Conservation (phyloP, 169 alveolate genomes). For the Toxoplasma gondii region DNA sequence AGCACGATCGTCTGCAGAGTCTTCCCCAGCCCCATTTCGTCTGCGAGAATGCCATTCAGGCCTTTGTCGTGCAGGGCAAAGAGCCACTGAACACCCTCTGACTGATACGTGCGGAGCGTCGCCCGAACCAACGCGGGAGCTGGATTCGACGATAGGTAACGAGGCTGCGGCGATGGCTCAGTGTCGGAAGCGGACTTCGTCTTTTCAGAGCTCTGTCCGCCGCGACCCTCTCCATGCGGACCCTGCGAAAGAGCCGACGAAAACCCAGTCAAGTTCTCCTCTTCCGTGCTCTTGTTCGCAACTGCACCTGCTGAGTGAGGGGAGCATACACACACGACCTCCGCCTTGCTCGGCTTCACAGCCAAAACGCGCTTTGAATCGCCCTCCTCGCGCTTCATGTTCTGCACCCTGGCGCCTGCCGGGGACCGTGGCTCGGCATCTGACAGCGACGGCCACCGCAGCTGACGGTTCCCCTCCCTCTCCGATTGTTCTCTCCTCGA, state of each 20-base stretch:
- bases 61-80: slow-evolving; percentile 94
- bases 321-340: neutral
- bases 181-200: neutral
- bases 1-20: slow-evolving; percentile 98
- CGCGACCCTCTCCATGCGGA: neutral
- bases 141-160: neutral
- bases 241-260: neutral
- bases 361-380: neutral
- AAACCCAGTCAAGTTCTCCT: neutral
- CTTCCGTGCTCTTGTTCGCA: neutral
- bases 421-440: neutral
- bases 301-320: neutral
- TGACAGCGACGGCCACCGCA: neutral
- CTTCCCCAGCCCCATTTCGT: slow-evolving; percentile 99
- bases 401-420: neutral
- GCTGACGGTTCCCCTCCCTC: no score
- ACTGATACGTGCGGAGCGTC: slow-evolving; percentile 93
- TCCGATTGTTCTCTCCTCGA: no score
- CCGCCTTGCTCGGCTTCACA: neutral
- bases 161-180: neutral
- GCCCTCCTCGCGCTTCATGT: neutral
- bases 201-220: neutral
- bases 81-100: slow-evolving; percentile 96
- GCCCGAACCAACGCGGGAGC: slow-evolving; percentile 84
- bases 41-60: slow-evolving; percentile 98